These are phyloP conservation scores for Penicillium italicum DNA, from an alignment of 2,329 filamentous ascomycete species.

Conservation along the genomic window DNA sequence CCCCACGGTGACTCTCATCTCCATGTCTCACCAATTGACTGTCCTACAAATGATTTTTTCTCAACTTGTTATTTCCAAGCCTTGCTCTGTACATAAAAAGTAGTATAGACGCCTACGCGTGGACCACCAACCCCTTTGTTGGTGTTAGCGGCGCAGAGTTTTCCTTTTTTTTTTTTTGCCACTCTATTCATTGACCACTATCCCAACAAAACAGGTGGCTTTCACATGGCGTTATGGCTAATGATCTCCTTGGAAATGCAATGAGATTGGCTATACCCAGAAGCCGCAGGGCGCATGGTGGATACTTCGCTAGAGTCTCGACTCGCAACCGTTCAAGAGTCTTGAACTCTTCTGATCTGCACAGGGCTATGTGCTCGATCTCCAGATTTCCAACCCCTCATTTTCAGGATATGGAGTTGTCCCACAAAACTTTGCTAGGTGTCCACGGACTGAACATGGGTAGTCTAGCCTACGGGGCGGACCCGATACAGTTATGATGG, in stretches of 20 bases:
- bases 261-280: background rate
- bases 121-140: slow-evolving; percentile 13
- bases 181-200: slow-evolving; percentile 1
- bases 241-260: background rate
- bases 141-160: slow-evolving; percentile 17
- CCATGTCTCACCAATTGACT: slow-evolving; percentile 14
- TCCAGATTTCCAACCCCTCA: slow-evolving; percentile 9
- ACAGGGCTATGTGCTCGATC: slow-evolving; percentile 8
- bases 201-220: slow-evolving; percentile 10
- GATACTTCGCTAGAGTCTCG: slow-evolving; percentile 5
- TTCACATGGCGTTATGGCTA: background rate
- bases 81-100: too few relatives aligned
- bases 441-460: background rate
- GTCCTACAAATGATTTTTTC: background rate
- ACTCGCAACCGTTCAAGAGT: slow-evolving; percentile 10
- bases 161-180: slow-evolving; percentile 14
- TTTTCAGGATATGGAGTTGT: slow-evolving; percentile 1
- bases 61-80: background rate
- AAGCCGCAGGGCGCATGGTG: background rate
- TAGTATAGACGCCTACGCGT: slow-evolving; percentile 9
- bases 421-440: slow-evolving; percentile 3
- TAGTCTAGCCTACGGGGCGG: background rate
- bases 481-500: background rate
- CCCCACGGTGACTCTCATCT: slow-evolving; percentile 14
- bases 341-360: slow-evolving; percentile 7